Evolutionary conservation across 441 rosid species (phyloP).

Genomic region (Adansonia grandidieri): DNA sequence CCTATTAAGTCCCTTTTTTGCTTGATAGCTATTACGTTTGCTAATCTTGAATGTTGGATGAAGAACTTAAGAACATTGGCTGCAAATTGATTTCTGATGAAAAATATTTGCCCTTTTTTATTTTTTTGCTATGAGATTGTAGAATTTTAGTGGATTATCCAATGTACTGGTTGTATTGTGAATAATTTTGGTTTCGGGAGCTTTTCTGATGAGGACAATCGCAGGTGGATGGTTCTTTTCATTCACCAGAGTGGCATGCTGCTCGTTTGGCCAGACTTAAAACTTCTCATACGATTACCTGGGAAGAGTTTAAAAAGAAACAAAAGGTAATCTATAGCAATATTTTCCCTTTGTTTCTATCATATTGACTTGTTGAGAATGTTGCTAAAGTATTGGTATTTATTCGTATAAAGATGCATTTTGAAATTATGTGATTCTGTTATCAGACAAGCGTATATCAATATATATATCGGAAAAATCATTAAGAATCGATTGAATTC

Average conservation of each 20-base stretch:
- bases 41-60: neutral
- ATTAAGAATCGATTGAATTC: neutral
- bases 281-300: slow-evolving; percentile 88
- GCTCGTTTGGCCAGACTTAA: slow-evolving; percentile 99
- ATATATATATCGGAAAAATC: neutral
- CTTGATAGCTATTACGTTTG: neutral
- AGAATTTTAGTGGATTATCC: neutral
- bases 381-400: neutral
- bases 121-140: neutral
- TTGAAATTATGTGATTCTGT: neutral
- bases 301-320: slow-evolving; percentile 93
- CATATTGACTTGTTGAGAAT: neutral
- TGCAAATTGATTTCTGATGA: neutral
- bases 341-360: neutral
- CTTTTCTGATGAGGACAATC: slow-evolving; percentile 92
- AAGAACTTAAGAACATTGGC: neutral
- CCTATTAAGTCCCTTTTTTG: neutral
- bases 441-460: neutral
- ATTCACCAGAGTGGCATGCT: slow-evolving; percentile 99
- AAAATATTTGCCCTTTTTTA: too few relatives aligned
- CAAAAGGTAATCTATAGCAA: slow-evolving; percentile 64
- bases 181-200: slow-evolving; percentile 36
- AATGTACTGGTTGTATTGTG: slow-evolving; percentile 7
- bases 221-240: slow-evolving; percentile 99
- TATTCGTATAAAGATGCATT: neutral